Conservation (phyloP, 495 filamentous ascomycete species). For the Ramalina peruviana region DNA sequence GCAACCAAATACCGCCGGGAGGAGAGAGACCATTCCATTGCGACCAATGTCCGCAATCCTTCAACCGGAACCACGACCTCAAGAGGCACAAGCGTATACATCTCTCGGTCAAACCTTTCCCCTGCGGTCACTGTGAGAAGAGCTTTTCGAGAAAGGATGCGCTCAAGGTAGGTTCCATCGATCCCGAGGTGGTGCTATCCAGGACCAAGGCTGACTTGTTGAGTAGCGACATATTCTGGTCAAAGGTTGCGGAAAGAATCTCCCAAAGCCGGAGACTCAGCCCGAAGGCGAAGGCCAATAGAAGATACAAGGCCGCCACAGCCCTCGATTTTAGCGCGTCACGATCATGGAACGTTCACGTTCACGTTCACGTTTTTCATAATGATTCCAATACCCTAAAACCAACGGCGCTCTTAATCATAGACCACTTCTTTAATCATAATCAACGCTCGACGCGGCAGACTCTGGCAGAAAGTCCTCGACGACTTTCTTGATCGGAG, state of each 20-base stretch:
- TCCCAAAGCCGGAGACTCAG: slow-evolving; percentile 8
- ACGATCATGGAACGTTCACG: no score
- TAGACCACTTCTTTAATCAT: no score
- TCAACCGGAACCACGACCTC: slow-evolving; percentile 94
- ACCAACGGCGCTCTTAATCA: no score
- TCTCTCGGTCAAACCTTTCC: slow-evolving; percentile 88
- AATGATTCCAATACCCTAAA: no score
- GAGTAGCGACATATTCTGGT: slow-evolving; percentile 79
- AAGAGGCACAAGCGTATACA: slow-evolving; percentile 95
- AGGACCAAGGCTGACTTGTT: slow-evolving; percentile 16
- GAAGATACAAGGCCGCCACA: no score
- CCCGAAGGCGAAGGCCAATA: no score
- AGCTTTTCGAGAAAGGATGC: slow-evolving; percentile 96
- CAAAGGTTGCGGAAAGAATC: slow-evolving; percentile 70
- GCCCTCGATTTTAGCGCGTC: no score
- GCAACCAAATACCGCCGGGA: slow-evolving; percentile 34
- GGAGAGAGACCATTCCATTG: slow-evolving; percentile 91
- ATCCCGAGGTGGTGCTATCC: neutral
- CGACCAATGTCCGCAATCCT: slow-evolving; percentile 79
- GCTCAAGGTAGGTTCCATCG: slow-evolving; percentile 58
- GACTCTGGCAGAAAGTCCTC: no score
- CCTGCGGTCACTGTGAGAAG: slow-evolving; percentile 85
- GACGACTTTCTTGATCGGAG: no score
- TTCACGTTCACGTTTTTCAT: no score
- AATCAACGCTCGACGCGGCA: no score